phyloP scores from a whole-genome alignment of 305 asterid genomes.

The Solanum hybrid region DNA sequence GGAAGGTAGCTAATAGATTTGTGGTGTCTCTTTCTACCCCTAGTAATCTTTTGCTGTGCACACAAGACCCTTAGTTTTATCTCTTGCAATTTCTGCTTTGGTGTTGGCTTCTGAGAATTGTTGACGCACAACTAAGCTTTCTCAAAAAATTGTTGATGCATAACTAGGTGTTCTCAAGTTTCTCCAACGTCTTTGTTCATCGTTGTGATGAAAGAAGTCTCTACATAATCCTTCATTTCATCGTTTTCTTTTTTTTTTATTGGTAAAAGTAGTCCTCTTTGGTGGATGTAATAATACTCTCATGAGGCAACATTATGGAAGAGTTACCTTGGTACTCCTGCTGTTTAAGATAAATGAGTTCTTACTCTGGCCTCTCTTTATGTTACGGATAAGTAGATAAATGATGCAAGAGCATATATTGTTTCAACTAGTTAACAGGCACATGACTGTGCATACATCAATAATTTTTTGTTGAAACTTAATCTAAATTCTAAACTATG shows the following conservation, averaged over 20 bases:
- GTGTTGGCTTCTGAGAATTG: not conserved
- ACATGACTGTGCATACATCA: not conserved
- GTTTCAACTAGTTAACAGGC: not conserved
- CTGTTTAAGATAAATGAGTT: not conserved
- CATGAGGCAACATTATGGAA: not conserved
- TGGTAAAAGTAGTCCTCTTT: not conserved
- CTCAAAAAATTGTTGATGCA: not conserved
- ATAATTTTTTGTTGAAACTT: not conserved
- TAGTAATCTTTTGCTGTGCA: not conserved
- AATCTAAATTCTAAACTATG: not conserved
- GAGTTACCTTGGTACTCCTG: not conserved
- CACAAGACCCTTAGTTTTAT: not conserved
- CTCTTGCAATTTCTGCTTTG: not conserved
- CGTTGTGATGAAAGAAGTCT: not conserved
- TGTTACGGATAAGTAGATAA: not conserved
- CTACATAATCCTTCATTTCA: not conserved
- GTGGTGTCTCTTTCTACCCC: not conserved
- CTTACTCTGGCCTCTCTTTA: not conserved
- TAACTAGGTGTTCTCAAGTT: not conserved
- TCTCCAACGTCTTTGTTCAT: not conserved
- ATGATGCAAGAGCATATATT: not conserved
- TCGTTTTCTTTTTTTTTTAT: not conserved
- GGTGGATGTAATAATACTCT: not conserved
- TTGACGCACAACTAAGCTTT: not conserved
- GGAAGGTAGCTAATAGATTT: constrained; percentile 47